Evolutionary conservation across 768 basidiomycete species (phyloP).

Genomic region (Favolaschia claudopus): DNA sequence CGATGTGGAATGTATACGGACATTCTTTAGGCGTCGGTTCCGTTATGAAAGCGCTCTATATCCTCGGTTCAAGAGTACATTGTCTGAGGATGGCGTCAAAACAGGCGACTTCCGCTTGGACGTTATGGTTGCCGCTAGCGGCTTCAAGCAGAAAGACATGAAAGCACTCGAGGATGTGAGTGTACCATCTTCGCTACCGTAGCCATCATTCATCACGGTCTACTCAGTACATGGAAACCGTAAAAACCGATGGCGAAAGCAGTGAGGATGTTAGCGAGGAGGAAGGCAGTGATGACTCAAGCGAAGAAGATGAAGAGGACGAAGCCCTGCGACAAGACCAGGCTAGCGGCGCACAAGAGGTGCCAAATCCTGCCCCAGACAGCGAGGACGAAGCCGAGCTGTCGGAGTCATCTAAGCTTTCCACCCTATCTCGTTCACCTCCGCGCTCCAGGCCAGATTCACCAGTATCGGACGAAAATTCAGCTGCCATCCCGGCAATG

Average conservation of each 20-base stretch:
- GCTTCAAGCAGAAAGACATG: constrained; percentile 87
- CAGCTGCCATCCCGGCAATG: constrained; percentile 49
- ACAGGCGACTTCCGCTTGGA: constrained; percentile 78
- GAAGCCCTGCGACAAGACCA: constrained; percentile 41
- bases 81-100: constrained; percentile 53
- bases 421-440: constrained; percentile 58
- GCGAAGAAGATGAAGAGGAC: constrained; percentile 38
- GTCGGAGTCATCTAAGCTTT: constrained; percentile 36
- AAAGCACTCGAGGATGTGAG: constrained; percentile 84
- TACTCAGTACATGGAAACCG: constrained; percentile 71
- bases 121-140: constrained; percentile 92
- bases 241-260: constrained; percentile 44
- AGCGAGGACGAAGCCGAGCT: constrained; percentile 36
- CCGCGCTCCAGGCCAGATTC: constrained; percentile 58
- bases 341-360: no score
- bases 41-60: constrained; percentile 91
- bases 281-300: constrained; percentile 44
- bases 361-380: constrained; percentile 12
- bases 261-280: constrained; percentile 47
- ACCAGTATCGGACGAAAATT: constrained; percentile 47
- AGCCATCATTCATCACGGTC: constrained; percentile 18
- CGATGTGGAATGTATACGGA: constrained; percentile 95
- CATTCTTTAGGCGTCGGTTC: constrained; percentile 91
- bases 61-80: constrained; percentile 79
- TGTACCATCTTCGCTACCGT: constrained; percentile 29